Conservation (phyloP, 805 yeast genomes). For the Metschnikowia amazonensis region DNA sequence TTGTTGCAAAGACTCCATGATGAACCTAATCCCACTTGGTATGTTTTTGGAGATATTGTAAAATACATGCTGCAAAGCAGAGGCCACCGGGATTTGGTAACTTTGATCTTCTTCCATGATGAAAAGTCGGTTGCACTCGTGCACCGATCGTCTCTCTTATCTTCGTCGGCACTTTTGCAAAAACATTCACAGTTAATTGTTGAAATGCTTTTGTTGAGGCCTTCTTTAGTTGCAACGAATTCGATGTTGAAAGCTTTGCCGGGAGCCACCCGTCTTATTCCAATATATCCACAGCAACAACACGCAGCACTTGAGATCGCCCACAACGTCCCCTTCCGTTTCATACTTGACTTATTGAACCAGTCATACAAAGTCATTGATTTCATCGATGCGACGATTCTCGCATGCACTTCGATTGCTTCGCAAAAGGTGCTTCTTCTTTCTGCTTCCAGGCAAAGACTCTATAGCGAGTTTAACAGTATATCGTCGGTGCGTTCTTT, state of each 20-base stretch:
- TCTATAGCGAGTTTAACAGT: constrained; percentile 14
- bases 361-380: constrained; percentile 8
- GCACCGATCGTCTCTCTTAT: constrained; percentile 9
- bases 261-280: constrained; percentile 12
- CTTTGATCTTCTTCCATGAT: constrained; percentile 11
- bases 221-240: constrained; percentile 6
- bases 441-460: constrained; percentile 2
- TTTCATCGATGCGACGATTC: constrained; percentile 2
- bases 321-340: constrained; percentile 11
- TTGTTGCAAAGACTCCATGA: constrained; percentile 1
- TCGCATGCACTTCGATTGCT: constrained; percentile 11
- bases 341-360: constrained; percentile 14
- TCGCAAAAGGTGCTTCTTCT: constrained; percentile 7
- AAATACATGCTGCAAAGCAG: constrained; percentile 10
- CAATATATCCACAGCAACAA: constrained; percentile 9
- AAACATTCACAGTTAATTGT: constrained; percentile 9
- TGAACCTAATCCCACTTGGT: constrained; percentile 9
- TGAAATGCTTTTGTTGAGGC: constrained; percentile 9
- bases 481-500: constrained; percentile 11
- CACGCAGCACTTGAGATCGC: constrained; percentile 13
- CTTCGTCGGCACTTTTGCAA: constrained; percentile 5
- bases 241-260: constrained; percentile 7
- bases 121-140: constrained; percentile 8
- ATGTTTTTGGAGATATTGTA: constrained; percentile 5
- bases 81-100: constrained; percentile 11